Evolutionary conservation across 2,329 filamentous ascomycete species (phyloP), one percentile per base, ranked within the genome.

Genomic region (Cryphonectria parasitica): DNA sequence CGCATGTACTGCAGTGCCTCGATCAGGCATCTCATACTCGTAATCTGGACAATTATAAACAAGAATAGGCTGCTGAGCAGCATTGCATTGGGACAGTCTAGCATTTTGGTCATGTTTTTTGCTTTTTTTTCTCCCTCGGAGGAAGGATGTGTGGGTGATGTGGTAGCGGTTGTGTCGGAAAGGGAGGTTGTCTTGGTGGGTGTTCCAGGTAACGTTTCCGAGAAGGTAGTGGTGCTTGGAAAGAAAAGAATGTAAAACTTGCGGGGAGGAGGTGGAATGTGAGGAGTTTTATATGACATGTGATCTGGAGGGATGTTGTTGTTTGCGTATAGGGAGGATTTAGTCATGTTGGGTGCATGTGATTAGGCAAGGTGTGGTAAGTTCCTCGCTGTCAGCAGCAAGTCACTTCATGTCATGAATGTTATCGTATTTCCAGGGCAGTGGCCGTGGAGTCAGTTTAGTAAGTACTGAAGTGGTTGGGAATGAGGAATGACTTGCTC

Each of bases 11-110:
- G 28, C 5, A 66, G 17, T 2, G 68, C 54, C 63, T 54, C 60
- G 36, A 61, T 28, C 39, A 69, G 63, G 52, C 68, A 49, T 54
- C 19, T 28, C 64, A 69, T 8, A 34, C 63, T 41, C 6, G 49
- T 49, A 3, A 64, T 41, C 10, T 69, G 68, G 15, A 65, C 31
- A 17, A 22, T 41, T 19, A 62, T 25, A 34, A 54, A 66, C 31
- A 28, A 19, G 63, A 43, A 19, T 15, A 69, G 63, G 52, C 41
- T 54, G 22, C 19, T 25, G 4, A 52, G 6, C 0, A 69, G 22
- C 22, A 52, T 22, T 1, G 19, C 28, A 17, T 61, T 31, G 3
- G 63, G 60, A 6, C 41, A 8, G 22, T 54, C 36, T n/a, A 41
- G 60, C 39, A 45, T 41, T n/a, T 15, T 43, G 11, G 10, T 28